Percentiles rank a stretch among this genome's conserved stretches.
Evolutionary conservation across 768 basidiomycete genomes (phyloP).

Genomic region (Lactarius tabidus): DNA sequence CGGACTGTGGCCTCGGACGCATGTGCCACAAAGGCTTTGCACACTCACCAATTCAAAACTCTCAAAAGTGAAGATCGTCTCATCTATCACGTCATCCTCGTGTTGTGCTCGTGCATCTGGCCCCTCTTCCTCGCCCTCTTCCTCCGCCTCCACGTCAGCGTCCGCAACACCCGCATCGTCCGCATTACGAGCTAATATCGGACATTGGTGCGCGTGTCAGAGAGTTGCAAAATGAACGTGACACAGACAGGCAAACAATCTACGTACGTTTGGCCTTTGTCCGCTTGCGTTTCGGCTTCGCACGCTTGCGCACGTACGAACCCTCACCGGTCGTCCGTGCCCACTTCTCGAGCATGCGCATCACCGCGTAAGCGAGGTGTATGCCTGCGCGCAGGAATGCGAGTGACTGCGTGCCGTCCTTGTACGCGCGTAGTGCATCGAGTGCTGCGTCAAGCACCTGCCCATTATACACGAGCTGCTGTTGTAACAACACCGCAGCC

Average conservation of each 20-base stretch:
- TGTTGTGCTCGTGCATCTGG: conserved; percentile 45
- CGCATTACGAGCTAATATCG: conserved; percentile 25
- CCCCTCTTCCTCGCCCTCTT: conserved; percentile 50
- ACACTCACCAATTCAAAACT: conserved; percentile 77
- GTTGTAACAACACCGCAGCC: conserved; percentile 75
- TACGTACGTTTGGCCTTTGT: conserved; percentile 22
- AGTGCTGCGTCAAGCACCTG: conserved; percentile 88
- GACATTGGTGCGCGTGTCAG: conserved; percentile 11
- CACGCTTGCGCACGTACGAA: conserved; percentile 68
- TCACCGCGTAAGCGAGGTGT: conserved; percentile 76
- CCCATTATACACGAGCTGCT: conserved; percentile 92
- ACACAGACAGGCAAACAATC: neutral
- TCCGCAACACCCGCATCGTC: conserved; percentile 41
- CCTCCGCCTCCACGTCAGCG: conserved; percentile 63
- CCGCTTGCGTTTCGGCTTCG: conserved; percentile 50
- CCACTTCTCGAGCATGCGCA: conserved; percentile 88
- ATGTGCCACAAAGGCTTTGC: neutral
- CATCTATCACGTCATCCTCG: conserved; percentile 52
- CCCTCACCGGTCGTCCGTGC: conserved; percentile 59
- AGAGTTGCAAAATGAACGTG: conserved; percentile 13
- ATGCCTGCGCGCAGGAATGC: conserved; percentile 87
- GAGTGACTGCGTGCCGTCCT: conserved; percentile 70
- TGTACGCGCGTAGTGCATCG: conserved; percentile 72
- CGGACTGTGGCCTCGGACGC: conserved; percentile 8
- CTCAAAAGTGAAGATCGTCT: conserved; percentile 90